A percentile compares a stretch with the other conserved stretches of the same genome.
Evolutionary conservation across 192 early-diverging fungal species (phyloP).

Genomic region (Gaertneriomyces sp.): DNA sequence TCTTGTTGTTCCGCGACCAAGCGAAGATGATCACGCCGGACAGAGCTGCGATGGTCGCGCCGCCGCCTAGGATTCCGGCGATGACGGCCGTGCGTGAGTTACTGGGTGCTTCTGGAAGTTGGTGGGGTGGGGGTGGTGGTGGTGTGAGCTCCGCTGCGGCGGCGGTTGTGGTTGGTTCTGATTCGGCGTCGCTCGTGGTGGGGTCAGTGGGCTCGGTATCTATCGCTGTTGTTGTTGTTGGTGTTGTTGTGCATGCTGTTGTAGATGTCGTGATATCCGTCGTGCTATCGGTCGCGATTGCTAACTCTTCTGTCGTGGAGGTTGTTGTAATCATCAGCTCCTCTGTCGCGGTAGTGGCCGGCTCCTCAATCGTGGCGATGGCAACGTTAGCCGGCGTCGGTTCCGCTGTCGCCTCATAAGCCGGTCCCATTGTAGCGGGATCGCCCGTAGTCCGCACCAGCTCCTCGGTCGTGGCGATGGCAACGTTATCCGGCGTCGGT

Average conservation of each 20-base stretch:
- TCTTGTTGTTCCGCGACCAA: constrained; percentile 2
- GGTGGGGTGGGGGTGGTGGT: not conserved
- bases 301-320: not conserved
- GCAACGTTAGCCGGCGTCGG: no score
- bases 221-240: not conserved
- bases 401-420: no score
- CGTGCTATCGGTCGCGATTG: not conserved
- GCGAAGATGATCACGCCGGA: constrained; percentile 9
- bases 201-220: not conserved
- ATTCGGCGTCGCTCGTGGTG: not conserved
- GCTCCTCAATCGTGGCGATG: no score
- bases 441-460: no score
- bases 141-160: not conserved
- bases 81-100: constrained; percentile 1
- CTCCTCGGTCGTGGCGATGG: no score
- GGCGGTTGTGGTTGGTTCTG: not conserved
- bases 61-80: constrained; percentile 4
- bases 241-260: not conserved
- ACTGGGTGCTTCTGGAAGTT: not conserved
- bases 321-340: not conserved
- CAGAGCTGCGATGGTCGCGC: not conserved
- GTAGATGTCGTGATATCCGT: not conserved
- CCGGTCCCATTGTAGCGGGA: no score
- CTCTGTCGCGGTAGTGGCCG: not conserved
- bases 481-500: no score